These are phyloP conservation scores for Peronospora farinosa DNA, from an alignment of 352 stramenopile species.

Conservation along the genomic window DNA sequence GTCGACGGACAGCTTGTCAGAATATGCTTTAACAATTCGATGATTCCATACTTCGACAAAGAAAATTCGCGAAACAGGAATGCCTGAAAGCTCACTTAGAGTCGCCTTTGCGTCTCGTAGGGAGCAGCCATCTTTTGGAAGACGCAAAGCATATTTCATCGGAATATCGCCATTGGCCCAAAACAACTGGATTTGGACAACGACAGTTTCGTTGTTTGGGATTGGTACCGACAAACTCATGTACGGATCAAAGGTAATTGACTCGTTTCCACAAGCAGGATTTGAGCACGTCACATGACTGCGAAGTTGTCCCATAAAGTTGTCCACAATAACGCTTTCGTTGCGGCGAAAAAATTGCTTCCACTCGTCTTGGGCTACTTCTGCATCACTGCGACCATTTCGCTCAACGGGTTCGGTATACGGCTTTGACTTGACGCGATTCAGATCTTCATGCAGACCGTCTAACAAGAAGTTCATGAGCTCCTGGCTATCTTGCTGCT, in stretches of 20 bases:
- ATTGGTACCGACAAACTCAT: slow-evolving; percentile 88
- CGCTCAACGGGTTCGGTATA: slow-evolving; percentile 66
- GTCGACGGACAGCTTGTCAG: slow-evolving; percentile 39
- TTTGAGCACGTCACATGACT: slow-evolving; percentile 84
- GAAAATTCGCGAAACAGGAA: slow-evolving; percentile 48
- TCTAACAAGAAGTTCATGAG: slow-evolving; percentile 90
- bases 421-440: slow-evolving; percentile 79
- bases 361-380: slow-evolving; percentile 77
- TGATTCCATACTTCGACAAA: slow-evolving; percentile 73
- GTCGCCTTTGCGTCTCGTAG: slow-evolving; percentile 58
- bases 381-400: slow-evolving; percentile 57
- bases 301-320: slow-evolving; percentile 87
- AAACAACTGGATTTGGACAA: slow-evolving; percentile 62
- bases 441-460: slow-evolving; percentile 89
- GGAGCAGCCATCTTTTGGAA: slow-evolving; percentile 40
- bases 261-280: slow-evolving; percentile 65
- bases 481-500: slow-evolving; percentile 90
- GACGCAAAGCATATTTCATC: slow-evolving; percentile 60
- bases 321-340: slow-evolving; percentile 87
- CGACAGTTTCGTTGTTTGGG: slow-evolving; percentile 51
- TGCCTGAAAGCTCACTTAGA: slow-evolving; percentile 39
- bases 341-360: slow-evolving; percentile 86
- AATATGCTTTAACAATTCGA: slow-evolving; percentile 51
- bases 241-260: slow-evolving; percentile 86
- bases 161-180: slow-evolving; percentile 66